A percentile compares a stretch with the other conserved stretches of the same genome.
Conservation (phyloP, 345 rosid species). For the Salix purpurea region DNA sequence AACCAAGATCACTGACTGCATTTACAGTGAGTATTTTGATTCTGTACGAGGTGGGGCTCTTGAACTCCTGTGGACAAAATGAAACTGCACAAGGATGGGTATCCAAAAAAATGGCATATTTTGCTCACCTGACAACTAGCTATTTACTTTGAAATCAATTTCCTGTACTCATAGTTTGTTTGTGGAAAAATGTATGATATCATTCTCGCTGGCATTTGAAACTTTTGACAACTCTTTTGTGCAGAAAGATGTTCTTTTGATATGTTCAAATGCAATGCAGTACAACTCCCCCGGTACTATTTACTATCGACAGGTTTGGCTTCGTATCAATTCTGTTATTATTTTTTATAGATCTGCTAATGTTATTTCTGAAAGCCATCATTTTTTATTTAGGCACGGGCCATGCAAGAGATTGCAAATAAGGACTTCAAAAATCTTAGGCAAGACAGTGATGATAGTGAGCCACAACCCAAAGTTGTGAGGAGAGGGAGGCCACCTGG, state of each 20-base stretch:
- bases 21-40: not conserved
- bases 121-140: not conserved
- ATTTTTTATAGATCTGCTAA: not conserved
- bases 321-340: not conserved
- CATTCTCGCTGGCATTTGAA: constrained; percentile 5
- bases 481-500: constrained; percentile 74
- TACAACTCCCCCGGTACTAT: constrained; percentile 92
- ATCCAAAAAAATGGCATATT: not conserved
- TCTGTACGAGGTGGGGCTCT: not conserved
- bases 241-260: constrained; percentile 82
- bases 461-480: constrained; percentile 54
- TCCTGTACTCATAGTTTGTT: not conserved
- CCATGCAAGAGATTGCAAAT: constrained; percentile 86
- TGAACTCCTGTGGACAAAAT: not conserved
- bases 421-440: constrained; percentile 89
- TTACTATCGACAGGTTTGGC: constrained; percentile 80
- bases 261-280: constrained; percentile 93
- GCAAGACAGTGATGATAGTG: constrained; percentile 88
- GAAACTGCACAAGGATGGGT: not conserved
- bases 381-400: constrained; percentile 57
- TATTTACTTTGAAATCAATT: not conserved
- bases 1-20: not conserved
- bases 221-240: constrained; percentile 12
- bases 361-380: constrained; percentile 13
- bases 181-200: constrained; percentile 5